phyloP scores from a whole-genome alignment of 306 rosid genomes.

The Echinosophora koreensis region DNA sequence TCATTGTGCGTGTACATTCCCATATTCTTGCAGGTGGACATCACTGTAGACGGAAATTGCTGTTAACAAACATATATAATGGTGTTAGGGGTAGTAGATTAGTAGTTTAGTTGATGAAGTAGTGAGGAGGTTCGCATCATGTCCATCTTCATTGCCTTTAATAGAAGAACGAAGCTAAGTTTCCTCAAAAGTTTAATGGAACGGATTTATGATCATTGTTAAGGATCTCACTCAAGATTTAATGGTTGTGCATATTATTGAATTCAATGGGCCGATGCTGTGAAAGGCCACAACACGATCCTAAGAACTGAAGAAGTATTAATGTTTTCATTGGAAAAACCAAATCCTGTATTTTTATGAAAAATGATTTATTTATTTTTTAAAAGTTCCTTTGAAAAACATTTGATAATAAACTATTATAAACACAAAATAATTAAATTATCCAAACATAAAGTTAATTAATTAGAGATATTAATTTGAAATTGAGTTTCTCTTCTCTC shows the following conservation, averaged over 20 bases:
- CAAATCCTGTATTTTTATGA: too few relatives aligned
- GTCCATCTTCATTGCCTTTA: not conserved
- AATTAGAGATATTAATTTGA: too few relatives aligned
- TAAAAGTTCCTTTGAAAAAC: too few relatives aligned
- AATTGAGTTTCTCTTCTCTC: too few relatives aligned
- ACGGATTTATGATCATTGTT: not conserved
- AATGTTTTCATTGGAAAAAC: too few relatives aligned
- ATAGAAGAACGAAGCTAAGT: not conserved
- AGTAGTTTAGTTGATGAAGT: not conserved
- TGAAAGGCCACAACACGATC: not conserved
- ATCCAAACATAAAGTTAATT: too few relatives aligned
- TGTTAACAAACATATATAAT: not conserved
- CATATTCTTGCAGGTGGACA: too few relatives aligned
- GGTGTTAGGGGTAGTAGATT: not conserved
- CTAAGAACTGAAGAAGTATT: not conserved
- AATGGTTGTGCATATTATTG: not conserved
- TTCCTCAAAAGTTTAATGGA: not conserved
- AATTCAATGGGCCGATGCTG: not conserved
- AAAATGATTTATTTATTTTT: too few relatives aligned
- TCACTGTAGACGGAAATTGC: not conserved
- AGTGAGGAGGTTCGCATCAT: not conserved
- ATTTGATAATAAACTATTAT: too few relatives aligned
- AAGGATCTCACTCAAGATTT: not conserved
- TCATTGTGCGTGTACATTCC: too few relatives aligned
- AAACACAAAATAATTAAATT: too few relatives aligned